Percentiles rank a stretch among this genome's conserved stretches.
Conservation (phyloP, 371 early-diverging fungal species). For the Mortierella sp. region DNA sequence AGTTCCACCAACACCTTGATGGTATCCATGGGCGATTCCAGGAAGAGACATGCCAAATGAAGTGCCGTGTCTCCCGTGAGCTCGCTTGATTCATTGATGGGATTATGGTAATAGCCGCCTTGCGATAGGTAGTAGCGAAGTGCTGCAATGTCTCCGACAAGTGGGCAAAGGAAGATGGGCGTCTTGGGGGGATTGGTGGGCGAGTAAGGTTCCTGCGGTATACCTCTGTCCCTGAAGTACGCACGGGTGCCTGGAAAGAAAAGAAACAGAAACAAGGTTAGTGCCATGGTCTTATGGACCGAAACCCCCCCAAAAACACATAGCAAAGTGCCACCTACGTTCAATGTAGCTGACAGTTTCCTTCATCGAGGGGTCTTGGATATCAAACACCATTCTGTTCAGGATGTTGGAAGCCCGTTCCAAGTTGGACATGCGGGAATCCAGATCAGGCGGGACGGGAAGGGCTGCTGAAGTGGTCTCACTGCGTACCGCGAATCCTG, state of each 20-base stretch:
- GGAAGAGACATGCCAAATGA: conserved; percentile 46
- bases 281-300: no score
- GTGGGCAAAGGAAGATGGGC: conserved; percentile 46
- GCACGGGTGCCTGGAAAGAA: conserved; percentile 28
- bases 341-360: conserved; percentile 39
- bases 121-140: conserved; percentile 32
- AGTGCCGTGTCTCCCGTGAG: conserved; percentile 50
- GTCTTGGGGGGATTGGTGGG: conserved; percentile 37
- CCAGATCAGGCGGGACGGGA: conserved; percentile 44
- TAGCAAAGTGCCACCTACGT: conserved; percentile 13
- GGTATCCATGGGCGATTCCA: conserved; percentile 45
- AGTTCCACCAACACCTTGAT: conserved; percentile 45
- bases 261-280: background rate
- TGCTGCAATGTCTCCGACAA: conserved; percentile 44
- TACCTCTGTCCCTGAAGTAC: conserved; percentile 20
- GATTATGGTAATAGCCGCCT: conserved; percentile 20
- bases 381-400: conserved; percentile 50
- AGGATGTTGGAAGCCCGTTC: conserved; percentile 38
- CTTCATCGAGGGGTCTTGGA: conserved; percentile 38
- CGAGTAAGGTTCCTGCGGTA: conserved; percentile 25
- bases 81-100: conserved; percentile 47
- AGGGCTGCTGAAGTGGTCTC: conserved; percentile 34
- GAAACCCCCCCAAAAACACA: no score
- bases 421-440: conserved; percentile 31
- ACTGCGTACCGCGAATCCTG: conserved; percentile 40